Evolutionary conservation across 257 asterid species (phyloP).

Genomic region (Henckelia pumila): DNA sequence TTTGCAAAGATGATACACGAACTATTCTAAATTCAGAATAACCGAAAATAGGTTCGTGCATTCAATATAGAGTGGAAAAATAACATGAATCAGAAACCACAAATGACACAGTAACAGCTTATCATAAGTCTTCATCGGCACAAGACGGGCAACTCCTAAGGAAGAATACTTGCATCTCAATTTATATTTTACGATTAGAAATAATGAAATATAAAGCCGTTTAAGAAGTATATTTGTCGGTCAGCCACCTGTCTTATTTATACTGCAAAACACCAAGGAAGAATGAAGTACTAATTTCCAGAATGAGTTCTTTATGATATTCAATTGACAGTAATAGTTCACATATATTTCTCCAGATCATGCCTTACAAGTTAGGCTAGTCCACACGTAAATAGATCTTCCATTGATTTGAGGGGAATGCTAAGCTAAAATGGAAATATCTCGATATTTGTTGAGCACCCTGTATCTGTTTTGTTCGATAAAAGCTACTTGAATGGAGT

Average conservation of each 20-base stretch:
- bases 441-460: neutral
- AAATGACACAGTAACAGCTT: neutral
- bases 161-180: neutral
- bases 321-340: neutral
- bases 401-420: neutral
- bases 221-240: neutral
- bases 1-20: neutral
- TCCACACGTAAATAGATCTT: neutral
- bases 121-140: neutral
- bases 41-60: neutral
- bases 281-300: neutral
- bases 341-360: neutral
- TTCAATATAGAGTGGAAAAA: neutral
- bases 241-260: neutral
- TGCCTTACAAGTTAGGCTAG: neutral
- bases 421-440: neutral
- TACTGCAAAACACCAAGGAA: neutral
- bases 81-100: neutral
- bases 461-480: neutral
- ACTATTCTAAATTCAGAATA: neutral
- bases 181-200: too few relatives aligned
- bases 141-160: neutral
- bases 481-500: constrained; percentile 14
- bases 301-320: neutral
- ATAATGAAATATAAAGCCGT: neutral